Conservation (phyloP, 495 filamentous ascomycete species). For the Penicillium subrubescens region DNA sequence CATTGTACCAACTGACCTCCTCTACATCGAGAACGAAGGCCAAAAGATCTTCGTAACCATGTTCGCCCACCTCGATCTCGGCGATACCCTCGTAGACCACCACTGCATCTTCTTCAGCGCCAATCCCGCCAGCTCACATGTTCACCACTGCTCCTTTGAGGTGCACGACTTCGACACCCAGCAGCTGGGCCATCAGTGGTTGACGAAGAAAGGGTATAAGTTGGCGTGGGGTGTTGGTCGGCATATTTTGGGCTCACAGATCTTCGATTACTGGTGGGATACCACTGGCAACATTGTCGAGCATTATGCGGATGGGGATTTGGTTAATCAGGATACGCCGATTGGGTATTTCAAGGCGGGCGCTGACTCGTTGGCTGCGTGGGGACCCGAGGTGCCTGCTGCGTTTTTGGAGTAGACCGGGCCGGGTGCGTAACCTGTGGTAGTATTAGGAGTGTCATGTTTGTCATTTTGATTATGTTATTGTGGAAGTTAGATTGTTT, state of each 20-base stretch:
- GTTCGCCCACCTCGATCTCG: slow-evolving; percentile 66
- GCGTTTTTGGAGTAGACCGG: slow-evolving; percentile 4
- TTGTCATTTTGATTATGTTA: neutral
- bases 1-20: slow-evolving; percentile 49
- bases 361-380: slow-evolving; percentile 20
- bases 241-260: slow-evolving; percentile 71
- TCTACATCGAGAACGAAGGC: slow-evolving; percentile 19
- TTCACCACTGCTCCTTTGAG: slow-evolving; percentile 73
- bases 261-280: slow-evolving; percentile 80
- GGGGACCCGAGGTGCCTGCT: slow-evolving; percentile 27
- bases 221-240: slow-evolving; percentile 73
- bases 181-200: slow-evolving; percentile 72
- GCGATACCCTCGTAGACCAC: slow-evolving; percentile 63
- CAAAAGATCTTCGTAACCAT: slow-evolving; percentile 38
- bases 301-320: slow-evolving; percentile 70
- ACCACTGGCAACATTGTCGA: slow-evolving; percentile 62
- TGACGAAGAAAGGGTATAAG: slow-evolving; percentile 61
- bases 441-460: neutral
- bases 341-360: slow-evolving; percentile 15
- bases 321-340: slow-evolving; percentile 48
- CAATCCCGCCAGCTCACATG: slow-evolving; percentile 57
- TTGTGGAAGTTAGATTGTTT: neutral
- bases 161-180: slow-evolving; percentile 75
- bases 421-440: neutral
- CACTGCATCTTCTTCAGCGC: slow-evolving; percentile 68